Percentiles rank a stretch among this genome's conserved stretches.
Evolutionary conservation across 1,139 yeast genomes (phyloP).

Genomic region (Saccharomyces hybrid): DNA sequence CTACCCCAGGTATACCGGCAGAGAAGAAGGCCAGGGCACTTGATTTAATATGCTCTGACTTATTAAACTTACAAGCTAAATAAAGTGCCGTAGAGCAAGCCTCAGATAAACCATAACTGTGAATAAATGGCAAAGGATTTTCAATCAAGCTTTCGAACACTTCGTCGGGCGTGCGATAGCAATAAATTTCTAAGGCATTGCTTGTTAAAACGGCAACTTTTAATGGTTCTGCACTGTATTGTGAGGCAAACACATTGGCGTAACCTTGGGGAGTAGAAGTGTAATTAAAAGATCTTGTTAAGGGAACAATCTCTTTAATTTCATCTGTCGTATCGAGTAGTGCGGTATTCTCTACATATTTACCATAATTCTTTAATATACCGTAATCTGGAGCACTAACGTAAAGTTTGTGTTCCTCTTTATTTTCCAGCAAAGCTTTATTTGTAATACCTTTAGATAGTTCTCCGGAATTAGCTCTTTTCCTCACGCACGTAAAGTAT

Average conservation of each 20-base stretch:
- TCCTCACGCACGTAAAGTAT: constrained; percentile 47
- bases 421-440: not conserved
- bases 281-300: constrained; percentile 65
- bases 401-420: constrained; percentile 40
- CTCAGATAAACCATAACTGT: constrained; percentile 59
- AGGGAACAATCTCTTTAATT: constrained; percentile 67
- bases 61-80: constrained; percentile 67
- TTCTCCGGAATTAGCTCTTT: constrained; percentile 10
- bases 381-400: constrained; percentile 82
- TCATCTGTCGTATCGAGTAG: constrained; percentile 54
- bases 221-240: constrained; percentile 56
- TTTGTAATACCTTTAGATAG: not conserved
- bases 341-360: constrained; percentile 76
- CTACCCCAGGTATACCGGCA: constrained; percentile 35
- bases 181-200: constrained; percentile 68
- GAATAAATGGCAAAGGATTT: constrained; percentile 46
- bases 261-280: constrained; percentile 73
- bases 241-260: constrained; percentile 78
- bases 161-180: constrained; percentile 72
- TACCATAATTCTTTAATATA: constrained; percentile 59
- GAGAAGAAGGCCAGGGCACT: constrained; percentile 35
- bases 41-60: constrained; percentile 43
- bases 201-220: constrained; percentile 78
- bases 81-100: constrained; percentile 83
- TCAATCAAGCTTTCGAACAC: constrained; percentile 61